Evolutionary conservation across 2,329 filamentous ascomycete species (phyloP).

Genomic region (Botrytis byssoidea): DNA sequence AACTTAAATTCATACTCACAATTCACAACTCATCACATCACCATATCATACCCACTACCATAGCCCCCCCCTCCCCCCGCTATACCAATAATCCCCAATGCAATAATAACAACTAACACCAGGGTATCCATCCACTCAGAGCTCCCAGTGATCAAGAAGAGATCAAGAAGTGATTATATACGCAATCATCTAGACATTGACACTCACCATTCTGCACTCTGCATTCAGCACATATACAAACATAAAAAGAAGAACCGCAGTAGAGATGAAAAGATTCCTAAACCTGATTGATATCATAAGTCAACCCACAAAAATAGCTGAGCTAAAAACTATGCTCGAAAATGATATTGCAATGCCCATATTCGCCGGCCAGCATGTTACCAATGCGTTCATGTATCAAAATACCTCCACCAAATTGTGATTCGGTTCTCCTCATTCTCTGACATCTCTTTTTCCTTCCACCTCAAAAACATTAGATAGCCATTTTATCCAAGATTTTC

Average conservation of each 20-base stretch:
- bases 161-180: no score
- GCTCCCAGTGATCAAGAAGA: no score
- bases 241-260: no score
- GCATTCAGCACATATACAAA: neutral
- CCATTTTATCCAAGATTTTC: constrained; percentile 68
- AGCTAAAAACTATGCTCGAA: neutral
- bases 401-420: neutral
- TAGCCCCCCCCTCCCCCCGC: no score
- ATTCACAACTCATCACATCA: no score
- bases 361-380: neutral
- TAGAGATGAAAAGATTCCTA: neutral
- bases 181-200: neutral
- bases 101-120: no score
- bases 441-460: no score
- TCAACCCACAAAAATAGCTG: neutral
- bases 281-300: neutral
- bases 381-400: neutral
- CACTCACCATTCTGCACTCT: neutral
- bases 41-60: no score
- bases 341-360: neutral
- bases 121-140: no score
- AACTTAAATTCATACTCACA: no score
- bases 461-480: constrained; percentile 26
- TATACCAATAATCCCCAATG: no score
- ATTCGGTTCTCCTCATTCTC: neutral